phyloP scores from a whole-genome alignment of 805 yeast species.

The Yarrowia sp. region DNA sequence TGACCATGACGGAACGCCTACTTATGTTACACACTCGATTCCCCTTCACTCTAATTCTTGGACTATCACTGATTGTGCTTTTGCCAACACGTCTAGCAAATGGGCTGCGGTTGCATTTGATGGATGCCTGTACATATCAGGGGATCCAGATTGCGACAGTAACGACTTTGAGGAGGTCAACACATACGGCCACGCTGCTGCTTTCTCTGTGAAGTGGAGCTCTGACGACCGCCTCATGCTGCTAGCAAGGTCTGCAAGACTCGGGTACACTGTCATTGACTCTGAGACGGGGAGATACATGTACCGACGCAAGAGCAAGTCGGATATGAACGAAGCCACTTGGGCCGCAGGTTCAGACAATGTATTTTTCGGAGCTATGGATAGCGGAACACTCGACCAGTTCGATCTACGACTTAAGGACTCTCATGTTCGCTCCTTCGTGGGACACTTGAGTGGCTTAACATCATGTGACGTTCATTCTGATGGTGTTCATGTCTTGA shows the following conservation, averaged over 20 bases:
- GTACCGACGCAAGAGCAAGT: not conserved
- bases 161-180: not conserved
- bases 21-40: not conserved
- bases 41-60: constrained; percentile 9
- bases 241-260: not conserved
- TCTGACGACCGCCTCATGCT: not conserved
- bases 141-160: not conserved
- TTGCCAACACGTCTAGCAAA: not conserved
- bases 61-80: constrained; percentile 19
- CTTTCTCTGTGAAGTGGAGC: constrained; percentile 10
- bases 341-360: constrained; percentile 2
- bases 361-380: not conserved
- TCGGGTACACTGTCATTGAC: constrained; percentile 14
- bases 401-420: not conserved
- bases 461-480: constrained; percentile 18
- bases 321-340: not conserved
- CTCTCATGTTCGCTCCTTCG: constrained; percentile 1
- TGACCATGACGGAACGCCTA: not conserved
- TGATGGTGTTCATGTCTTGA: not conserved
- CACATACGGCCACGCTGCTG: not conserved
- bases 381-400: constrained; percentile 4
- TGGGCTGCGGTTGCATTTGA: constrained; percentile 18
- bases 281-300: not conserved
- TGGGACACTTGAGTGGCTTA: constrained; percentile 19
- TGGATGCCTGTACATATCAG: not conserved